Evolutionary conservation across 176 grass and related monocot species (phyloP).

Genomic region (Oryza australiensis): DNA sequence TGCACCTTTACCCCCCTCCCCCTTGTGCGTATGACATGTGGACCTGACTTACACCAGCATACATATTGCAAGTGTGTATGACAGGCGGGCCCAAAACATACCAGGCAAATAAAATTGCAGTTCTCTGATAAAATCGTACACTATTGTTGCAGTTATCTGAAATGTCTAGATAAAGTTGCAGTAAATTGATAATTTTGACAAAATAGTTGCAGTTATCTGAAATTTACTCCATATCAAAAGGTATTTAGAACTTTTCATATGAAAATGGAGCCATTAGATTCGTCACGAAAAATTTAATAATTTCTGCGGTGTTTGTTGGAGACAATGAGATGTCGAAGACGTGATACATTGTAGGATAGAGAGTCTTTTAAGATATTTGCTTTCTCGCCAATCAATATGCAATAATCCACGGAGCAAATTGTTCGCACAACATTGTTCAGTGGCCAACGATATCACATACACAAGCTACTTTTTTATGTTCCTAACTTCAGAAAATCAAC

Average conservation of each 20-base stretch:
- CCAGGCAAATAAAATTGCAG: too few relatives aligned
- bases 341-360: neutral
- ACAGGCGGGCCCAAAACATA: too few relatives aligned
- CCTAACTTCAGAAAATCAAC: neutral
- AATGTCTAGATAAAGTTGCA: too few relatives aligned
- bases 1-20: too few relatives aligned
- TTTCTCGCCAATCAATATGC: neutral
- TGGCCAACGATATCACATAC: neutral
- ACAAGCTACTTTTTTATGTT: neutral
- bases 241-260: neutral
- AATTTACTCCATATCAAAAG: too few relatives aligned
- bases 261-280: neutral
- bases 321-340: neutral
- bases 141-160: too few relatives aligned
- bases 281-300: neutral
- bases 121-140: too few relatives aligned
- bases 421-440: neutral
- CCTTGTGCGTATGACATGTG: too few relatives aligned
- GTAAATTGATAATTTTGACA: too few relatives aligned
- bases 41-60: too few relatives aligned
- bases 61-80: too few relatives aligned
- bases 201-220: too few relatives aligned
- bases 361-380: neutral
- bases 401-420: neutral
- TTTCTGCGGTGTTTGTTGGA: neutral